Percentiles rank a stretch among this genome's conserved stretches.
These are phyloP conservation scores for Cutaneotrichosporon sp. DNA, from an alignment of 1,284 basidiomycete species.

Conservation along the genomic window DNA sequence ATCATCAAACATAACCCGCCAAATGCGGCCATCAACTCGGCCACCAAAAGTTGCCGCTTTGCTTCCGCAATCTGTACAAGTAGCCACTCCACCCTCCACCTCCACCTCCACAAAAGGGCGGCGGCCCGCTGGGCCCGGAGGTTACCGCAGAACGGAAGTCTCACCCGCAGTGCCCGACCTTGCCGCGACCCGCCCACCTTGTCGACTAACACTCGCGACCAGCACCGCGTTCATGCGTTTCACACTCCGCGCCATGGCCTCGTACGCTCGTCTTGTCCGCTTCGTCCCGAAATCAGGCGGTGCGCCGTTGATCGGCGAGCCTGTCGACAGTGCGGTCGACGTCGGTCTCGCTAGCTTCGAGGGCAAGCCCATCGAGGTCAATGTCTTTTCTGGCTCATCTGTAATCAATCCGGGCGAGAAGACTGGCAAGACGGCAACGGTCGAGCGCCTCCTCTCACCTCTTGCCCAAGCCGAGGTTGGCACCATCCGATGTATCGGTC, in stretches of 20 bases:
- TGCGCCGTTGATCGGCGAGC: conserved; percentile 43
- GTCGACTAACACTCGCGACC: not conserved
- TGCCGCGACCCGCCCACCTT: not conserved
- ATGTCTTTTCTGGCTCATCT: conserved; percentile 41
- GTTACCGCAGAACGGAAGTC: not conserved
- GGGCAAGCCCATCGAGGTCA: conserved; percentile 36
- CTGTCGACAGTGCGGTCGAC: conserved; percentile 45
- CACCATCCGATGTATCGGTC: conserved; percentile 49
- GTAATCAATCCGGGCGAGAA: conserved; percentile 44
- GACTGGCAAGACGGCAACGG: conserved; percentile 40
- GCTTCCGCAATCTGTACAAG: not conserved
- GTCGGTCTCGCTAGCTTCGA: conserved; percentile 50
- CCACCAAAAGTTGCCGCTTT: not conserved
- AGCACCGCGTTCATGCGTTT: conserved; percentile 14
- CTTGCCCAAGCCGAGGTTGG: conserved; percentile 44
- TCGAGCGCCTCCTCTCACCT: conserved; percentile 46
- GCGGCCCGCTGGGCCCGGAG: not conserved
- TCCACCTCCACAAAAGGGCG: not conserved
- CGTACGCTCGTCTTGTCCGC: conserved; percentile 43
- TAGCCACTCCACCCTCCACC: not conserved
- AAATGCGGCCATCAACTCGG: not conserved
- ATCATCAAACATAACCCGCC: not conserved
- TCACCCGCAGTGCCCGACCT: not conserved
- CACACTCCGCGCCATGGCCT: conserved; percentile 26
- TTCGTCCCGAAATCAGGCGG: conserved; percentile 32